A percentile compares a stretch with the other conserved stretches of the same genome.
phyloP scores from a whole-genome alignment of 495 filamentous ascomycete genomes.

The Copromyces sp. region DNA sequence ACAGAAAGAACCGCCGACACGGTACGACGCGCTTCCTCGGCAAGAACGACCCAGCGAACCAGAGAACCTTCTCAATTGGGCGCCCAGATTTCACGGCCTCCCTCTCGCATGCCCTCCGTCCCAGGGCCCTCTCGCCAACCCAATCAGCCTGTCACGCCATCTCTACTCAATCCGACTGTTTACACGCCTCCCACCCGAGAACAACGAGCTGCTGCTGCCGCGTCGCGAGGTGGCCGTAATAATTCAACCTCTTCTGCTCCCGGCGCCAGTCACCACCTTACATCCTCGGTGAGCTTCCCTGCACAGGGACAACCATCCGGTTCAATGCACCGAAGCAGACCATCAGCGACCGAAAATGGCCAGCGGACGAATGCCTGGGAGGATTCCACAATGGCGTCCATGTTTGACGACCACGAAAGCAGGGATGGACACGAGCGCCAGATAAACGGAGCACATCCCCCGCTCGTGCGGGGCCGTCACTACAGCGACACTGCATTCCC shows the following conservation, averaged over 20 bases:
- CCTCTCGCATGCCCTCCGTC: neutral
- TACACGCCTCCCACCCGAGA: neutral
- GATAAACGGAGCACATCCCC: neutral
- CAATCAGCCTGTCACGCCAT: neutral
- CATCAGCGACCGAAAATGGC: conserved; percentile 18
- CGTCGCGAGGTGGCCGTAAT: neutral
- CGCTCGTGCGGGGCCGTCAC: conserved; percentile 13
- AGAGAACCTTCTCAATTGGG: neutral
- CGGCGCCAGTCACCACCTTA: conserved; percentile 5
- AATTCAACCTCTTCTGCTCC: neutral
- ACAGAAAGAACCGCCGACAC: neutral
- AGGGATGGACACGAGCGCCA: conserved; percentile 18
- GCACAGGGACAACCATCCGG: conserved; percentile 14
- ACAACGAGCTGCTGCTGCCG: neutral
- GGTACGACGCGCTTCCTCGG: neutral
- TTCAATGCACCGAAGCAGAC: conserved; percentile 22
- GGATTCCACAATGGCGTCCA: conserved; percentile 27
- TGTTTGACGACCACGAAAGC: conserved; percentile 24
- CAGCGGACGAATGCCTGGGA: conserved; percentile 24
- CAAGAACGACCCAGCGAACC: neutral
- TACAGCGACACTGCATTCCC: conserved; percentile 13
- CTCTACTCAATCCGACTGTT: neutral
- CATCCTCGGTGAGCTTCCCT: conserved; percentile 12
- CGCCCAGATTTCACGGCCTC: neutral
- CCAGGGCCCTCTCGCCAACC: neutral